Base-by-base conservation (phyloP, 306 rosid genomes). In the Ormosia semicastrata region DNA sequence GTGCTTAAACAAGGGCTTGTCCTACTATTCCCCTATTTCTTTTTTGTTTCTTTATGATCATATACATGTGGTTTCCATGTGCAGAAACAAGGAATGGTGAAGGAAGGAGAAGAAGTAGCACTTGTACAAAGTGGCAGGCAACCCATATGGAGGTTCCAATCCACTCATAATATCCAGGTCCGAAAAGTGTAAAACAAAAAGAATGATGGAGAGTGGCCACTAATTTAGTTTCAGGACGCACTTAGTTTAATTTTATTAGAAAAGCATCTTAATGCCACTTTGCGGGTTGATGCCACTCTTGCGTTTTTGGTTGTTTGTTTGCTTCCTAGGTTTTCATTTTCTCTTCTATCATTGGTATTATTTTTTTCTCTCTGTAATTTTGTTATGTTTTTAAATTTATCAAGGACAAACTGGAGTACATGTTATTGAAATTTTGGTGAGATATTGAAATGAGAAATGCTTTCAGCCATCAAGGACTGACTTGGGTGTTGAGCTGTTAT, bases 81-180 rank as follows among this genome's bases (percentile, higher is more conserved):
- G 82, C 93, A 93, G 99, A 85, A 87, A 30, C 98, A 93, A 86
- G 99, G 99, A 74, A 87, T 95, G 98, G 94, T 95, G 75, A 95
- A 88, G 91, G 89, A 84, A 56, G 99, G 99, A 79, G 99, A 95
- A 86, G 99, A 95, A 84, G 94, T 95, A 14, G 99, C 99, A 62
- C 92, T 95, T 53, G 87, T 93, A 79, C 99, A 95, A 82, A 95
- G 99, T 84, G 99, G 99, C 17, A 89, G 97, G 71, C 98, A 95
- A 88, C 99, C 98, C 36, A 95, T 95, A 73, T 95, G 99, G 99
- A 93, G 99, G 91, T 87, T 90, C 89, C 98, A 94, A 65, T 93
- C 99, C 70, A 95, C 98, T 53, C 99, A 95, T 88, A 93, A 95
- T 47, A 95, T 95, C 62, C 99, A 95, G 89, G 94, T 95, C 70